Conservation (phyloP, 208 protist species). For the Trypanosomatidae sp. region DNA sequence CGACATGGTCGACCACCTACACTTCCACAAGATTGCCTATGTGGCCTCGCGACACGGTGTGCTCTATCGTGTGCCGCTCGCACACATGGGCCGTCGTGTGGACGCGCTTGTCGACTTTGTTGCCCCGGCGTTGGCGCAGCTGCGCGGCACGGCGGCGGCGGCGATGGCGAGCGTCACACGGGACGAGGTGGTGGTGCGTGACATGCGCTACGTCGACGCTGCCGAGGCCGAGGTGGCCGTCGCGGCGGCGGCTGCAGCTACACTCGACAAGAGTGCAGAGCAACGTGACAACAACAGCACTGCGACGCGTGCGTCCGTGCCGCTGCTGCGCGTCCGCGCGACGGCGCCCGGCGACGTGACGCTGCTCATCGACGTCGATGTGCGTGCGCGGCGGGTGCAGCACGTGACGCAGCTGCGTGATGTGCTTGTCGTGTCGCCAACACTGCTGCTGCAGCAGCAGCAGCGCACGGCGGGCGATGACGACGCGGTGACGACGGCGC, state of each 20-base stretch:
- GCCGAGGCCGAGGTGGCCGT: conserved; percentile 9
- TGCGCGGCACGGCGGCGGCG: conserved; percentile 13
- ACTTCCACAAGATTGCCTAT: conserved; percentile 60
- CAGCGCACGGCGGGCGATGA: too few relatives aligned
- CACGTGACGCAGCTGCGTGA: too few relatives aligned
- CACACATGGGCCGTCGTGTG: conserved; percentile 27
- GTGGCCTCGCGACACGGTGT: conserved; percentile 38
- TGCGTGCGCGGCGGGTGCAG: neutral
- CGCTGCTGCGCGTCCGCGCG: neutral
- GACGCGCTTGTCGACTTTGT: conserved; percentile 45
- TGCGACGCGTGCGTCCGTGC: neutral
- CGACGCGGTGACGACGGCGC: neutral
- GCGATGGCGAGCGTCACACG: conserved; percentile 32
- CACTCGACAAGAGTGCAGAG: too few relatives aligned
- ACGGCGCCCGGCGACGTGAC: neutral
- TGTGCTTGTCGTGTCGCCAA: neutral
- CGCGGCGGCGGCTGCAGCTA: too few relatives aligned
- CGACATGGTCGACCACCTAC: conserved; percentile 51
- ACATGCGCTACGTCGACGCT: too few relatives aligned
- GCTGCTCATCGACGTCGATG: neutral
- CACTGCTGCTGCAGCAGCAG: neutral
- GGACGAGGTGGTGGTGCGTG: conserved; percentile 10
- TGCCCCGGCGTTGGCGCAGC: conserved; percentile 11
- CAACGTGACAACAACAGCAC: too few relatives aligned
- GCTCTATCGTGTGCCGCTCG: conserved; percentile 51